Base-by-base conservation (phyloP, 1,284 basidiomycete species). In the Apiotrichum sp. region DNA sequence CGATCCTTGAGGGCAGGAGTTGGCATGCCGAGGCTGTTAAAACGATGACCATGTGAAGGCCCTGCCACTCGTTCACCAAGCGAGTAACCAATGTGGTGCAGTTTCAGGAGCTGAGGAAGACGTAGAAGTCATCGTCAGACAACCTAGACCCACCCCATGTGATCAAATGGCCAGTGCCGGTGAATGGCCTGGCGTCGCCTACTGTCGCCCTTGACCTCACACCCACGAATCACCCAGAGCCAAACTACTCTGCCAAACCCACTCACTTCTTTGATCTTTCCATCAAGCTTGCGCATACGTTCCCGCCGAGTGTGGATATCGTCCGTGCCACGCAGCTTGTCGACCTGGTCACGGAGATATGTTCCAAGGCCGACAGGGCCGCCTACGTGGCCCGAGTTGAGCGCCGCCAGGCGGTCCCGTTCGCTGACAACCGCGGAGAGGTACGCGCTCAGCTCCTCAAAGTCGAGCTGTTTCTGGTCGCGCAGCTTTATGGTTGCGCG, bases 391-490 rank as follows among this genome's bases (percentile, higher is more conserved):
- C 78, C 73, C 5, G 83, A 85, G 67, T 86, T 88, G 48, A 93
- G 80, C 2, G 90, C 89, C 13, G 90, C 86, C 8, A 98, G 80
- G 41, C 95, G 81, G 72, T 98, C 96, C 10, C 95, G 86, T 77
- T 98, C 95, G 7, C 84, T 81, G 0, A 90, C 93, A 34, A 97
- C 85, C 6, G 87, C 88, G 2, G 89, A 89, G 6, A 99, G 81
- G 74, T 98, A 98, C 55, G 93, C 89, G 5, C 92, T 93, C 5
- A 98, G 83, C 70, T 98, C 95, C 76, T 99, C 95, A 65, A 98
- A 97, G 73, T 99, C 95, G 53, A 98, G 84, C 74, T 99, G 96
- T 75, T 98, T 98, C 77, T 98, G 92, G 74, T 98, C 96, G 47
- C 96, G 86, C 38, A 97, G 81, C 74, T 91, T 95, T 59, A 99